A percentile compares a stretch with the other conserved stretches of the same genome.
These are phyloP conservation scores for Linnemannia schmuckeri DNA, from an alignment of 192 early-diverging fungal genomes.

Conservation along the genomic window DNA sequence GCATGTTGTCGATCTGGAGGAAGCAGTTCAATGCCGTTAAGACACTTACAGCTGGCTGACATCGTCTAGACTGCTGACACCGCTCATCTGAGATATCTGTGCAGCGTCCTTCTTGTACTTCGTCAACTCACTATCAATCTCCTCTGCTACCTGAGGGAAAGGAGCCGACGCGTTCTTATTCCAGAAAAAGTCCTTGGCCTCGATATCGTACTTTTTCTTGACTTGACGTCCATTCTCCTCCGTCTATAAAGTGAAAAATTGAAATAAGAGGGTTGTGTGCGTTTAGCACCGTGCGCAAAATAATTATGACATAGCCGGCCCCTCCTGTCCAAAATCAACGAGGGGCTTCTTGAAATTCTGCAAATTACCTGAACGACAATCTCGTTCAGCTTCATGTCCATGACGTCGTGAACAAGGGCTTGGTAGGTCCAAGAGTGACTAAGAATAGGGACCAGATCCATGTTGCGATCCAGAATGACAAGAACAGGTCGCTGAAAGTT, in stretches of 20 bases:
- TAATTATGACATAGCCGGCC: not conserved
- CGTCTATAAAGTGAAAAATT: constrained; percentile 27
- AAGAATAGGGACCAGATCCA: constrained; percentile 93
- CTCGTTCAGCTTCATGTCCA: constrained; percentile 93
- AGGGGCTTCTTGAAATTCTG: not conserved
- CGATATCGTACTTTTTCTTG: constrained; percentile 89
- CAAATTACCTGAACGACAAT: constrained; percentile 73
- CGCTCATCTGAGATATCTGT: constrained; percentile 88
- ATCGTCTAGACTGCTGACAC: constrained; percentile 86
- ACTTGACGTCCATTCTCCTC: constrained; percentile 74
- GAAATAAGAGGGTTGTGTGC: not conserved
- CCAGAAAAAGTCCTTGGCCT: constrained; percentile 95
- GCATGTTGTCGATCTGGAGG: too few relatives aligned
- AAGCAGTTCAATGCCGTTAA: not conserved
- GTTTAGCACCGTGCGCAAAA: not conserved
- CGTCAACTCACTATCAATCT: constrained; percentile 93
- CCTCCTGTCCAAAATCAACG: not conserved
- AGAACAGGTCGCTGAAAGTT: constrained; percentile 85
- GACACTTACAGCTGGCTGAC: constrained; percentile 74
- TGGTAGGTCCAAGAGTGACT: constrained; percentile 99
- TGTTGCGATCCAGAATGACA: constrained; percentile 90
- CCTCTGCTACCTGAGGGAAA: constrained; percentile 97
- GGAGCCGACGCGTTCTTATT: constrained; percentile 89
- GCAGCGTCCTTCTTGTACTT: constrained; percentile 97
- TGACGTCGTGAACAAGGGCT: constrained; percentile 94